phyloP scores from a whole-genome alignment of 768 basidiomycete species.

The Rhodotorula babjevae region DNA sequence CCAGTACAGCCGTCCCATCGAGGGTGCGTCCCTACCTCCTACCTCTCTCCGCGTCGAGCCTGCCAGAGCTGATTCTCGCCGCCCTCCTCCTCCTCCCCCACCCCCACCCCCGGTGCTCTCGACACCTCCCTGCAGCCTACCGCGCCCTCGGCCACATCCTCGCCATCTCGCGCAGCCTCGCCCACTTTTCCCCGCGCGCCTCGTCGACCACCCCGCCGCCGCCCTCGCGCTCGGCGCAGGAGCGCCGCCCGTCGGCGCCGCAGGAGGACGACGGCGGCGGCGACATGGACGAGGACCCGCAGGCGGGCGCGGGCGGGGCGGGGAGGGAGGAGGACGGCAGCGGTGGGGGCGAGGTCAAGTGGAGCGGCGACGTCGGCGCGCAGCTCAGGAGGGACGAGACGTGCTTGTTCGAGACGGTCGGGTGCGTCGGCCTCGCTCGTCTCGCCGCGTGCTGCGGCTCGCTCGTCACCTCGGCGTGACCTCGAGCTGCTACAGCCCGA shows the following conservation, averaged over 20 bases:
- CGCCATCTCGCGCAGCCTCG: slow-evolving; percentile 29
- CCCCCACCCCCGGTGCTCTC: background rate
- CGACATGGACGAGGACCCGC: slow-evolving; percentile 23
- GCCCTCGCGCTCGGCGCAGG: background rate
- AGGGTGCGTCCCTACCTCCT: slow-evolving; percentile 22
- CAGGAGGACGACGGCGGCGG: background rate
- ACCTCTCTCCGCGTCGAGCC: too few species aligned
- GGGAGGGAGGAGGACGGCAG: too few species aligned
- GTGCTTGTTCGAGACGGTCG: slow-evolving; percentile 38
- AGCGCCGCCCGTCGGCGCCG: background rate
- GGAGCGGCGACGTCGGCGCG: slow-evolving; percentile 27
- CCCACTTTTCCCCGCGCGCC: slow-evolving; percentile 9
- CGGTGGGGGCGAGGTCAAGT: slow-evolving; percentile 15
- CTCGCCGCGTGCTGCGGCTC: too few species aligned
- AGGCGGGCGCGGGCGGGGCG: background rate
- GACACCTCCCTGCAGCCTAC: slow-evolving; percentile 21
- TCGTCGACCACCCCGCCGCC: background rate
- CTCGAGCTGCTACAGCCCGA: too few species aligned
- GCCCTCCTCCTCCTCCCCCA: background rate
- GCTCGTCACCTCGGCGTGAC: too few species aligned
- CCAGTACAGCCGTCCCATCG: slow-evolving; percentile 30
- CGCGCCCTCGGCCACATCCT: slow-evolving; percentile 40
- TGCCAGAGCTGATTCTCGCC: slow-evolving; percentile 2
- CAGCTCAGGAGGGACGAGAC: slow-evolving; percentile 30
- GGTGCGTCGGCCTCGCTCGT: slow-evolving; percentile 9